Base-by-base conservation (phyloP, 257 asterid species). In the Leonotis leonurus region DNA sequence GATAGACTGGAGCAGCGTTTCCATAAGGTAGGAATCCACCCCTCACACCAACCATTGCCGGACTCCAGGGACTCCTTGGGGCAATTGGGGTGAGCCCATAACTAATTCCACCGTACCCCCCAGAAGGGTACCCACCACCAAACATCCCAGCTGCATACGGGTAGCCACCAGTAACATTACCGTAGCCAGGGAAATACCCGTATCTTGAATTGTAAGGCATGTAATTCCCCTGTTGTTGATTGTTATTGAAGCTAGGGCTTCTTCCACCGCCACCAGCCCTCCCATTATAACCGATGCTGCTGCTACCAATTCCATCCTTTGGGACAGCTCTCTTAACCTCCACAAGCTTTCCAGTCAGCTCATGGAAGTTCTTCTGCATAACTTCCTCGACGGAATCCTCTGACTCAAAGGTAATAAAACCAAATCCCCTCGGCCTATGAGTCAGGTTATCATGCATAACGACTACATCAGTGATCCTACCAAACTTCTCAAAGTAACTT, bases 271-370 rank as follows among this genome's bases (percentile, higher is more conserved):
- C 76, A 52, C 73, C 80, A 68, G 62, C n/a, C 63, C 85, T 72
- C 32, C 78, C 81, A 43, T 65, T 75, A 70, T 64, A 68, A 60
- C 77, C 77, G 24, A 71, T 69, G 68, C 69, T 50, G 70, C 72
- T 65, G 56, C 75, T 40, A 33, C 52, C 73, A 54, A 64, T 74
- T 52, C 84, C 84, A 40, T 92, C 97, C 78, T 85, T 92, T 3
- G 99, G 99, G 10, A 89, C 81, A 14, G 97, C 96, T 61, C 81
- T 75, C 61, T 92, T 89, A 49, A 92, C 99, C 85, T 92, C 99
- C 56, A 92, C 99, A 5, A 74, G 75, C 76, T 86, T 92, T 39
- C 90, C 97, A 58, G 73, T 67, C 79, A 92, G 61, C 37, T 85
- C 92, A 44, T 92, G 93, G 46, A 80, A 89, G 60, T 73, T 80